These are phyloP conservation scores for Hawksworthiomyces lignivorus DNA, from an alignment of 2,329 filamentous ascomycete species.

Conservation along the genomic window DNA sequence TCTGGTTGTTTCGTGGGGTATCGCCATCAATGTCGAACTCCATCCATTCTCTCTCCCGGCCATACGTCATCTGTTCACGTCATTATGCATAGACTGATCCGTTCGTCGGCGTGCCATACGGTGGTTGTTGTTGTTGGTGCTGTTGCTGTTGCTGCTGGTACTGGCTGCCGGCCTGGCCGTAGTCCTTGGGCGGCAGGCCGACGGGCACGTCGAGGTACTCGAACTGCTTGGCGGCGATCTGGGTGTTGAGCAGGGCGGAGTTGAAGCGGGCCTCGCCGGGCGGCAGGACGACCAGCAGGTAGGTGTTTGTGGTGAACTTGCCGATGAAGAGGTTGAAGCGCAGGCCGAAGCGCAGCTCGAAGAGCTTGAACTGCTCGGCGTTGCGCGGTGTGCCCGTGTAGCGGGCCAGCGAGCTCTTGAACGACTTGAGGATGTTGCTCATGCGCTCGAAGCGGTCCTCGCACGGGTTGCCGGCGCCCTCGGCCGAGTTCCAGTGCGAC, in stretches of 20 bases:
- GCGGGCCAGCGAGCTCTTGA: conserved; percentile 76
- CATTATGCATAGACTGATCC: too few relatives aligned
- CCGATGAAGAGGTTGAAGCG: conserved; percentile 91
- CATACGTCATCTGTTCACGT: too few relatives aligned
- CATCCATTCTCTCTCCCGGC: too few relatives aligned
- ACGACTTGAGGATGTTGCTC: conserved; percentile 96
- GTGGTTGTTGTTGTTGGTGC: background rate
- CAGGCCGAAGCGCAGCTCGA: conserved; percentile 69
- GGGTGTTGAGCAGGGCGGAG: conserved; percentile 80
- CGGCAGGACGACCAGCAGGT: conserved; percentile 84
- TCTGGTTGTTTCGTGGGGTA: too few relatives aligned
- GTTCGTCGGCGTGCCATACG: too few relatives aligned
- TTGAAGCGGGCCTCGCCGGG: conserved; percentile 90
- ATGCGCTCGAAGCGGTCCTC: conserved; percentile 89
- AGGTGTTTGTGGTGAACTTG: conserved; percentile 95
- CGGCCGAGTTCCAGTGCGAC: conserved; percentile 75
- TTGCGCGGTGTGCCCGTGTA: conserved; percentile 76
- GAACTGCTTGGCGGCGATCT: conserved; percentile 78
- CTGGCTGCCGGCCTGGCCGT: background rate
- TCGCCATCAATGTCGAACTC: too few relatives aligned
- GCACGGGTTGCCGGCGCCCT: conserved; percentile 74
- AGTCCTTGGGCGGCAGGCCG: conserved; percentile 19
- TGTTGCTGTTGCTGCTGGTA: conserved; percentile 1
- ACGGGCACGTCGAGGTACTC: conserved; percentile 53
- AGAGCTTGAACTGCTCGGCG: conserved; percentile 70